Evolutionary conservation across 73 alveolate species (phyloP).

Genomic region (Paramecium caudatum): DNA sequence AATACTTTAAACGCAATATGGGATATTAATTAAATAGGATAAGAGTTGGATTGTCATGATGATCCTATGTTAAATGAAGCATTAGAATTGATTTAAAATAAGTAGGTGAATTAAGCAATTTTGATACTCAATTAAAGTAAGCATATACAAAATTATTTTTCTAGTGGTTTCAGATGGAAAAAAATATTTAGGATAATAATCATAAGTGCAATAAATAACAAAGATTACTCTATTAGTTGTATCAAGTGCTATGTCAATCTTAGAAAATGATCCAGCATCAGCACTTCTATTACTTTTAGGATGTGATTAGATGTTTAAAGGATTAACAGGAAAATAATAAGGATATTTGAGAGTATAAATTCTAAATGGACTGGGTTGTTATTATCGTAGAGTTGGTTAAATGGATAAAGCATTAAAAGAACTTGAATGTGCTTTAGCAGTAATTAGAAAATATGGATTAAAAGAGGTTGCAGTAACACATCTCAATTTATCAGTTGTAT

Average conservation of each 20-base stretch:
- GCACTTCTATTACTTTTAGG: constrained; percentile 42
- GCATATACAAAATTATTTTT: neutral
- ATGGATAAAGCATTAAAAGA: constrained; percentile 49
- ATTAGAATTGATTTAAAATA: neutral
- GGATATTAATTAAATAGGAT: constrained; percentile 47
- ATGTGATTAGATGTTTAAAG: constrained; percentile 58
- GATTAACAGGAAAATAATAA: constrained; percentile 42
- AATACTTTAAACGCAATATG: constrained; percentile 11
- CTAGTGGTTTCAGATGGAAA: neutral
- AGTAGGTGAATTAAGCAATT: constrained; percentile 34
- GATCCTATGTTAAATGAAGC: constrained; percentile 15
- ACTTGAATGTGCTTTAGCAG: constrained; percentile 65
- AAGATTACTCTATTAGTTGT: neutral
- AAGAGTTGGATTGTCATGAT: constrained; percentile 50
- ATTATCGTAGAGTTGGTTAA: constrained; percentile 59
- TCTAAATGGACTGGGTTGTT: constrained; percentile 57
- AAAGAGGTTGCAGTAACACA: constrained; percentile 71
- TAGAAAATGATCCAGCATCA: constrained; percentile 53
- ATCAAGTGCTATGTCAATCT: constrained; percentile 59
- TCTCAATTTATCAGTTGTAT: constrained; percentile 59
- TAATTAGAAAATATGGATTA: constrained; percentile 44
- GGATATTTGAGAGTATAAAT: constrained; percentile 46
- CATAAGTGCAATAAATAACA: constrained; percentile 20
- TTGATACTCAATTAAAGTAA: neutral
- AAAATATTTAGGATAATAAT: constrained; percentile 59